Percentiles rank a stretch among this genome's conserved stretches.
phyloP scores from a whole-genome alignment of 2,329 filamentous ascomycete genomes.

The Sphaceloma murrayae region DNA sequence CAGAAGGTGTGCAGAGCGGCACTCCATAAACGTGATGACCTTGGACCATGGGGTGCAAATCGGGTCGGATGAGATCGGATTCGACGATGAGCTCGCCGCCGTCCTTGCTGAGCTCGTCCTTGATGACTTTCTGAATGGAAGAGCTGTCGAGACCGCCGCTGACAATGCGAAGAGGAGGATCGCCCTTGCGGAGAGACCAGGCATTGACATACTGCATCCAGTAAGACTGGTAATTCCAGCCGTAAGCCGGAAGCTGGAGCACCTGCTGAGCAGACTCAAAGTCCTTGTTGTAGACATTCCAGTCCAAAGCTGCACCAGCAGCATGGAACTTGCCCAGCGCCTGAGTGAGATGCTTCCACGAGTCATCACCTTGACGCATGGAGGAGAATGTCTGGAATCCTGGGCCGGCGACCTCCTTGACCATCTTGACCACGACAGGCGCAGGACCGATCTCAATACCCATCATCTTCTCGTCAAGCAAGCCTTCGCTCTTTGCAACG shows the following conservation, averaged over 20 bases:
- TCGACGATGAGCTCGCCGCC: slow-evolving; percentile 29
- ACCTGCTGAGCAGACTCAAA: slow-evolving; percentile 40
- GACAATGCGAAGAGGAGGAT: slow-evolving; percentile 19
- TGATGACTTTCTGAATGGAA: slow-evolving; percentile 31
- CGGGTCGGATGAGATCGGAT: slow-evolving; percentile 34
- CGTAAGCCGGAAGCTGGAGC: slow-evolving; percentile 42
- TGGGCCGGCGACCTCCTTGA: slow-evolving; percentile 29
- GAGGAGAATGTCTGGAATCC: slow-evolving; percentile 29
- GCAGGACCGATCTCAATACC: slow-evolving; percentile 42
- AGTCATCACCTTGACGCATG: slow-evolving; percentile 35
- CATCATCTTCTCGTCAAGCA: slow-evolving; percentile 30
- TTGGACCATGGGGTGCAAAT: slow-evolving; percentile 31
- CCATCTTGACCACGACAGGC: slow-evolving; percentile 38
- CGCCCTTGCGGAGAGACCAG: slow-evolving; percentile 27
- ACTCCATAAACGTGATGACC: slow-evolving; percentile 40
- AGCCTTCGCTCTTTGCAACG: slow-evolving; percentile 20
- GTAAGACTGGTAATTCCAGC: slow-evolving; percentile 30
- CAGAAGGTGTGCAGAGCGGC: slow-evolving; percentile 30
- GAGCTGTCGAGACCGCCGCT: slow-evolving; percentile 26
- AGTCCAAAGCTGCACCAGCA: slow-evolving; percentile 49
- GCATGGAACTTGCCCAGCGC: slow-evolving; percentile 45
- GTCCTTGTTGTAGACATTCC: slow-evolving; percentile 50
- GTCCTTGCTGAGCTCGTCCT: slow-evolving; percentile 26
- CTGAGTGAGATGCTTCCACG: slow-evolving; percentile 33
- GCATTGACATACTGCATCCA: slow-evolving; percentile 31